These are phyloP conservation scores for Coemansia sp. DNA, from an alignment of 192 early-diverging fungal species.

Conservation along the genomic window DNA sequence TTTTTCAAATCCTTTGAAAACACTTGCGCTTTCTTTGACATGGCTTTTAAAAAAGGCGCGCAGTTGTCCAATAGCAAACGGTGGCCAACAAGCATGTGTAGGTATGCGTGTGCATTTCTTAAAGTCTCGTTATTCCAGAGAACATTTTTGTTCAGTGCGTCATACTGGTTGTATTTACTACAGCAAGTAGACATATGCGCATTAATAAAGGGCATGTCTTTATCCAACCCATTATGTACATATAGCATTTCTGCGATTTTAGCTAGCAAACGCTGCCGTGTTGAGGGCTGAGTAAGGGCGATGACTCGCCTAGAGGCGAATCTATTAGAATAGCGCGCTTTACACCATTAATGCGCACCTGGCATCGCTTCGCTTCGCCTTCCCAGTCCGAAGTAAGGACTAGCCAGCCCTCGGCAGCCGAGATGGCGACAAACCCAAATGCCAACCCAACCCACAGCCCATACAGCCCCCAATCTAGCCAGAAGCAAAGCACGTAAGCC, in stretches of 20 bases:
- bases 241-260: background rate
- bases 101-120: too few relatives aligned
- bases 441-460: constrained; percentile 69
- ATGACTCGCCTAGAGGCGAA: constrained; percentile 26
- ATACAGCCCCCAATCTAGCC: constrained; percentile 56
- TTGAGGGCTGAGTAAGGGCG: constrained; percentile 17
- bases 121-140: too few relatives aligned
- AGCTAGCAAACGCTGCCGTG: background rate
- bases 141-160: too few relatives aligned
- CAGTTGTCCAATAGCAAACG: too few relatives aligned
- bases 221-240: too few relatives aligned
- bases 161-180: too few relatives aligned
- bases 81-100: too few relatives aligned
- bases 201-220: too few relatives aligned
- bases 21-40: too few relatives aligned
- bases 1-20: too few relatives aligned
- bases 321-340: background rate
- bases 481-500: constrained; percentile 58
- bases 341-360: constrained; percentile 20
- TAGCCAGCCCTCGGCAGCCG: constrained; percentile 33
- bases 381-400: constrained; percentile 46
- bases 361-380: constrained; percentile 27
- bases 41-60: too few relatives aligned
- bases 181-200: too few relatives aligned
- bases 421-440: constrained; percentile 30